These are phyloP conservation scores for Aspergillus sparsus DNA, from an alignment of 495 filamentous ascomycete genomes.

Conservation along the genomic window DNA sequence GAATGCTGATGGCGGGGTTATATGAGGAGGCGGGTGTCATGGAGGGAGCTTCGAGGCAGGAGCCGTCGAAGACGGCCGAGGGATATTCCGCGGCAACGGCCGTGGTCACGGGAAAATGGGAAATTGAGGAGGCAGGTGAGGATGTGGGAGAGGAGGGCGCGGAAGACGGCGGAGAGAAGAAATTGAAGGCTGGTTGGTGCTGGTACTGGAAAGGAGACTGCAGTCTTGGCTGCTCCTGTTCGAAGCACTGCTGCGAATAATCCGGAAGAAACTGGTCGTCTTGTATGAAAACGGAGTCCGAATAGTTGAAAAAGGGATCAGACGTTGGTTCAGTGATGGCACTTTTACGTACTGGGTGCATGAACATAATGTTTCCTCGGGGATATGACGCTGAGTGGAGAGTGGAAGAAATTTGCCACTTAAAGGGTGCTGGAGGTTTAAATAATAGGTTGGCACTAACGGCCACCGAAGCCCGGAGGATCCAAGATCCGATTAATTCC, in stretches of 20 bases:
- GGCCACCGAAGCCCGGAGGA: conserved; percentile 28
- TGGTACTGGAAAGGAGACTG: conserved; percentile 45
- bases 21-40: conserved; percentile 51
- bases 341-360: conserved; percentile 51
- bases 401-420: conserved; percentile 35
- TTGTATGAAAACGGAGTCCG: conserved; percentile 47
- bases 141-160: conserved; percentile 43
- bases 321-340: conserved; percentile 46
- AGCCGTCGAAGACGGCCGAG: conserved; percentile 34
- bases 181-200: conserved; percentile 36
- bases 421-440: conserved; percentile 32
- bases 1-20: conserved; percentile 43
- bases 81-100: conserved; percentile 30
- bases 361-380: conserved; percentile 46
- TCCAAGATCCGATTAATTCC: conserved; percentile 33
- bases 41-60: conserved; percentile 47
- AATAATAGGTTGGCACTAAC: conserved; percentile 30
- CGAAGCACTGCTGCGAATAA: conserved; percentile 31
- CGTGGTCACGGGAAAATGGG: conserved; percentile 33
- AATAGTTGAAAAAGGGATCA: conserved; percentile 31
- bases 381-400: conserved; percentile 35
- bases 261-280: conserved; percentile 47
- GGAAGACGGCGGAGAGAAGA: conserved; percentile 46
- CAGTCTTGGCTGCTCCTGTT: conserved; percentile 30
- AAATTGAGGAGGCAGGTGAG: conserved; percentile 44